Evolutionary conservation across 2,329 filamentous ascomycete genomes (phyloP), one percentile per base, ranked within the genome.

Genomic region (Xylariomycetidae sp.): DNA sequence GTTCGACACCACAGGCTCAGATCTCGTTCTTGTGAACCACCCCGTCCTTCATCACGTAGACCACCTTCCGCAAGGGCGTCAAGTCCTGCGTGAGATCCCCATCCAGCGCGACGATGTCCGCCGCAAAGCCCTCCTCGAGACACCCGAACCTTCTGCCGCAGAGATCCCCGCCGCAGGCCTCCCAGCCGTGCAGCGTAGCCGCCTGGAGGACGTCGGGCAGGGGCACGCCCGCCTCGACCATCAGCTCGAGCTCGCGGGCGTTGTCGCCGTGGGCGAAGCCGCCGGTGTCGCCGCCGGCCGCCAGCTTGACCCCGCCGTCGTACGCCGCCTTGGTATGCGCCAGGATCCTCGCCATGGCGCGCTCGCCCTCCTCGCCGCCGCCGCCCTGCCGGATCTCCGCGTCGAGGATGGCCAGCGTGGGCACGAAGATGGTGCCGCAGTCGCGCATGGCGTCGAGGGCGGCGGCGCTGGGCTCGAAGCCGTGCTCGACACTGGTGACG

Each of bases 11-110:
- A n/a, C n/a, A n/a, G n/a, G n/a, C n/a, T n/a, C n/a, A n/a, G n/a
- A n/a, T 8, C 18, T 31, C 31, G 23, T 36, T 29, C 24, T 72
- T 73, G 60, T 67, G 74, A 7, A 74, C 55, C 30, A 47, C 59
- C 1, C 60, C 71, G 44, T 76, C 71, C 47, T 76, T 76, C 70
- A 76, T 75, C 13, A 76, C 72, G 47, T 74, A 74, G 32, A 49
- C 57, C 1, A 75, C 65, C 37, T 58, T 63, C 32, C 70, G 59
- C 19, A 76, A 38, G 2, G 64, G 64, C 14, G 47, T 42, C 1
- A 49, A 22, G 34, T 72, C 65, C 14, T 53, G 40, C 17, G 56
- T 53, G 3, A 66, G 61, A 42, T 74, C 65, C 1, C 58, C 52
- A 2, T 64, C 55, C 9, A 76, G 38, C 1, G 68, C 70, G 29